A percentile compares a stretch with the other conserved stretches of the same genome.
Conservation (phyloP, 2,329 filamentous ascomycete genomes). For the Clonostachys rhizophaga region DNA sequence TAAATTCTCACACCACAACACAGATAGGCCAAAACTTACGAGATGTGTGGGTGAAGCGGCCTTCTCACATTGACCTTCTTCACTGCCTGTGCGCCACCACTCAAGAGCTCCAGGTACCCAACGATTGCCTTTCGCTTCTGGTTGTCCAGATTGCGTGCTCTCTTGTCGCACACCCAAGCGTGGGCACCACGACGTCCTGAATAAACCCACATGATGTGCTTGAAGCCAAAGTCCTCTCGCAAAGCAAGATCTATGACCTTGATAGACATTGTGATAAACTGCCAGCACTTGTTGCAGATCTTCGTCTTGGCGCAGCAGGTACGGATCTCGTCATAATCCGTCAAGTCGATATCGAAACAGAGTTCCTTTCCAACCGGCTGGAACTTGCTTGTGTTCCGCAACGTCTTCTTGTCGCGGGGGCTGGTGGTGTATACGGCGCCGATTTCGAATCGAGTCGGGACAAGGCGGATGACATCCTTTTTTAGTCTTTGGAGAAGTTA, state of each 20-base stretch:
- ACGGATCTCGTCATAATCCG: conserved; percentile 94
- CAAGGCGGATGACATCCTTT: conserved; percentile 83
- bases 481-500: conserved; percentile 54
- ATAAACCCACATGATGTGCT: conserved; percentile 98
- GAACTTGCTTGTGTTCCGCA: conserved; percentile 78
- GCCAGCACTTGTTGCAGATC: conserved; percentile 93
- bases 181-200: conserved; percentile 94
- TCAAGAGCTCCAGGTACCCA: conserved; percentile 85
- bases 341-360: conserved; percentile 99
- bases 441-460: conserved; percentile 95
- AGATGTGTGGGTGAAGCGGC: conserved; percentile 85
- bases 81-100: conserved; percentile 77
- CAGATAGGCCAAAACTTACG: conserved; percentile 36
- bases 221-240: conserved; percentile 92
- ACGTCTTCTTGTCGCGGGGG: conserved; percentile 84
- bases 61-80: conserved; percentile 82
- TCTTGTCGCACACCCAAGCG: conserved; percentile 95
- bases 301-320: conserved; percentile 93
- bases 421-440: conserved; percentile 95
- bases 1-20: conserved; percentile 1
- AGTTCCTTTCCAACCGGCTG: conserved; percentile 87
- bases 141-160: conserved; percentile 80
- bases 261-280: conserved; percentile 96
- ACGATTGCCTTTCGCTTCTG: conserved; percentile 80
- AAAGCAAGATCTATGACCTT: conserved; percentile 85